Conservation (phyloP, 257 asterid genomes). For the Sherardia arvensis region DNA sequence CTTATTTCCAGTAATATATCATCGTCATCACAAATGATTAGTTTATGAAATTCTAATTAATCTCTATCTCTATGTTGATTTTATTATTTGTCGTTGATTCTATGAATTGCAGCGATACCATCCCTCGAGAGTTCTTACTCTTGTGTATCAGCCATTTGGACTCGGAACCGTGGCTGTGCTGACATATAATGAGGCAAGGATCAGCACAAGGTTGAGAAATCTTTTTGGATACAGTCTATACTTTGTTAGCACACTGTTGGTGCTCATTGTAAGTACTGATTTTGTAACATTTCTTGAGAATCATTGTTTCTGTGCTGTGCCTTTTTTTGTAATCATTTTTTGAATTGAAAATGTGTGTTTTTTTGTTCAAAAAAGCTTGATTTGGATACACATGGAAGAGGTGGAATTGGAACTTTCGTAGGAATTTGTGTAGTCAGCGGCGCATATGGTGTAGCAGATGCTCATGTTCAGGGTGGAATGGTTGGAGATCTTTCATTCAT, state of each 20-base stretch:
- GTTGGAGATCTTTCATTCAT: slow-evolving; percentile 43
- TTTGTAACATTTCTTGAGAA: no score
- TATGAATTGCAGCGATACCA: slow-evolving; percentile 25
- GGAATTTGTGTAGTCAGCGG: slow-evolving; percentile 32
- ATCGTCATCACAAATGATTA: neutral
- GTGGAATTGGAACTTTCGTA: slow-evolving; percentile 21
- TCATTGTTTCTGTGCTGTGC: neutral
- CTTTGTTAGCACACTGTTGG: slow-evolving; percentile 26
- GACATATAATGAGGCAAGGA: slow-evolving; percentile 33
- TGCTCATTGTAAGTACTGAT: slow-evolving; percentile 28
- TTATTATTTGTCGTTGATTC: no score
- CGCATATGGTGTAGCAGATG: slow-evolving; percentile 44
- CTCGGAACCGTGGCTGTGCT: slow-evolving; percentile 32
- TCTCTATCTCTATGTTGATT: no score
- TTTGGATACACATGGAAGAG: slow-evolving; percentile 34
- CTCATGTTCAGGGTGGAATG: slow-evolving; percentile 48
- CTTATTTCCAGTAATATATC: slow-evolving; percentile 28
- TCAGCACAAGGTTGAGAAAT: slow-evolving; percentile 33
- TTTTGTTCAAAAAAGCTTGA: slow-evolving; percentile 20
- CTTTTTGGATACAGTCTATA: slow-evolving; percentile 35
- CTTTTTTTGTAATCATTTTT: no score
- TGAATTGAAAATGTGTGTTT: neutral
- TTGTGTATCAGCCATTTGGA: slow-evolving; percentile 47
- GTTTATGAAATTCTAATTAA: neutral
- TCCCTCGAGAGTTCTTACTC: slow-evolving; percentile 43